A percentile compares a stretch with the other conserved stretches of the same genome.
These are phyloP conservation scores for Candida frijolesensis DNA, from an alignment of 1,139 yeast species.

Conservation along the genomic window DNA sequence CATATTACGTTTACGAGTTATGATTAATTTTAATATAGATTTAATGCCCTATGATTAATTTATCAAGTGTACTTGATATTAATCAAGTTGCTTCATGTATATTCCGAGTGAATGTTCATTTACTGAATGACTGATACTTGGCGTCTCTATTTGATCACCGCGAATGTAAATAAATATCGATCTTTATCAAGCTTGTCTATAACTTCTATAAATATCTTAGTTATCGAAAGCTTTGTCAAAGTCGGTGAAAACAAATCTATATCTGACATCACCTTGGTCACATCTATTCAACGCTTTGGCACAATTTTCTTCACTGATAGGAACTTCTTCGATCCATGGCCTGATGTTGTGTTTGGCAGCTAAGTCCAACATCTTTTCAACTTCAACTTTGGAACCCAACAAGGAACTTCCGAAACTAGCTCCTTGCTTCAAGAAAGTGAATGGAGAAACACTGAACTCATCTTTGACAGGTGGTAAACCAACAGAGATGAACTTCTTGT, in stretches of 20 bases:
- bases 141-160: no score
- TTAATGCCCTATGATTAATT: no score
- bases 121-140: no score
- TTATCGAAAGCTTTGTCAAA: slow-evolving; percentile 45
- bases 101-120: no score
- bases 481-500: slow-evolving; percentile 54
- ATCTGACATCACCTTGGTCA: slow-evolving; percentile 55
- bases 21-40: no score
- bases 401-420: slow-evolving; percentile 34
- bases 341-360: slow-evolving; percentile 41
- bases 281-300: slow-evolving; percentile 34
- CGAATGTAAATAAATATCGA: not conserved
- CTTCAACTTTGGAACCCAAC: slow-evolving; percentile 42
- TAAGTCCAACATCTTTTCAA: slow-evolving; percentile 38
- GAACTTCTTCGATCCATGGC: slow-evolving; percentile 47
- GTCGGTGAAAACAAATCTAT: slow-evolving; percentile 63
- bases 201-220: not conserved
- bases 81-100: no score
- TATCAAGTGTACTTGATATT: no score
- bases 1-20: no score
- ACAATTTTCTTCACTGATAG: slow-evolving; percentile 35
- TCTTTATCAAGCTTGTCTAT: not conserved
- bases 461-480: slow-evolving; percentile 49
- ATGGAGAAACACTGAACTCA: slow-evolving; percentile 28
- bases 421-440: slow-evolving; percentile 30